phyloP scores from a whole-genome alignment of 2,329 filamentous ascomycete genomes.

The Aspergillus persii region DNA sequence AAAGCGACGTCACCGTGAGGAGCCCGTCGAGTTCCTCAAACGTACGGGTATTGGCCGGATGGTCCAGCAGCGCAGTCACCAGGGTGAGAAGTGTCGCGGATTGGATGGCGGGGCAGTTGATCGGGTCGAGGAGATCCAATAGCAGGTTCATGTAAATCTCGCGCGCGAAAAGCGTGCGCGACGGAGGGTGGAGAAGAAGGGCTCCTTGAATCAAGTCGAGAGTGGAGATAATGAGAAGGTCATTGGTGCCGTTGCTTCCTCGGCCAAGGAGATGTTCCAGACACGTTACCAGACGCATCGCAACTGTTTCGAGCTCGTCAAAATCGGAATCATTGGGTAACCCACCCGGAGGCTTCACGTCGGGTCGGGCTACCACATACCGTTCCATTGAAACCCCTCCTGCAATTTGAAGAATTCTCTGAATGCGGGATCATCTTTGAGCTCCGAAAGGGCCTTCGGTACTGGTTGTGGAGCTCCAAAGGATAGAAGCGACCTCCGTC shows the following conservation, averaged over 20 bases:
- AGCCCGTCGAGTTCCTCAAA: constrained; percentile 92
- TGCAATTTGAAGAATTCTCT: constrained; percentile 95
- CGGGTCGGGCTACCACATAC: constrained; percentile 38
- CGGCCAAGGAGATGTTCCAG: constrained; percentile 84
- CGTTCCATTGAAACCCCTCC: constrained; percentile 97
- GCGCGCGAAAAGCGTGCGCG: constrained; percentile 78
- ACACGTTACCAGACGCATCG: constrained; percentile 78
- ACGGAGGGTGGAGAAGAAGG: constrained; percentile 84
- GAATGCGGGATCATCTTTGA: constrained; percentile 83
- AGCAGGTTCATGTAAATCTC: constrained; percentile 96
- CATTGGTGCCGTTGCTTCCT: constrained; percentile 76
- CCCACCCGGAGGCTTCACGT: neutral
- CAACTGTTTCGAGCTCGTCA: constrained; percentile 53
- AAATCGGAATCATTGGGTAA: neutral
- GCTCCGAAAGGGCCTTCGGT: constrained; percentile 64
- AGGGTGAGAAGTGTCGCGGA: constrained; percentile 86
- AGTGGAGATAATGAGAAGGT: constrained; percentile 81
- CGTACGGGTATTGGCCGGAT: constrained; percentile 81
- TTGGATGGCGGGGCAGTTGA: constrained; percentile 89
- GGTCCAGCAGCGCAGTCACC: constrained; percentile 82
- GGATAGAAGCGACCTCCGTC: constrained; percentile 42
- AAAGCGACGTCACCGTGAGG: constrained; percentile 84
- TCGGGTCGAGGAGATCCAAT: constrained; percentile 88
- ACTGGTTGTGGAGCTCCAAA: constrained; percentile 42
- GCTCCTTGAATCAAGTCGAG: constrained; percentile 87